A percentile compares a stretch with the other conserved stretches of the same genome.
Evolutionary conservation across 768 basidiomycete genomes (phyloP).

Genomic region (Kwoniella pini): DNA sequence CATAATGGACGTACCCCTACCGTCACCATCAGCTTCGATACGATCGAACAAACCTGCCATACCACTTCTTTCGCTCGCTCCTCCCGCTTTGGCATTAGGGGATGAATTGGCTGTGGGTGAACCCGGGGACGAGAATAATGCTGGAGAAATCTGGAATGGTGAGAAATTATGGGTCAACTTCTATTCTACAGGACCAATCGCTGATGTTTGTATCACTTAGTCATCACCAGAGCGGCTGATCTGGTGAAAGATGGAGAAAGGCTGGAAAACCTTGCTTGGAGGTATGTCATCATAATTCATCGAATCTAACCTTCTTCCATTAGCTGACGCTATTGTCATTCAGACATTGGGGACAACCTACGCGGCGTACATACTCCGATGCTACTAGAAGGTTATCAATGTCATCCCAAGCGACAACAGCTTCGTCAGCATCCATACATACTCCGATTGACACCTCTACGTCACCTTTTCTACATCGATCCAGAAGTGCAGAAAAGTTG

Average conservation of each 20-base stretch:
- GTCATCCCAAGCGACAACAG: constrained; percentile 23
- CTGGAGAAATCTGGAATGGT: constrained; percentile 48
- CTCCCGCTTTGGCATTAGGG: constrained; percentile 40
- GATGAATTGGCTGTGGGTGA: constrained; percentile 37
- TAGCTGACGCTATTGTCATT: no score
- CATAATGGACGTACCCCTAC: constrained; percentile 14
- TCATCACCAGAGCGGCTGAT: constrained; percentile 41
- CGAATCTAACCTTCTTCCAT: no score
- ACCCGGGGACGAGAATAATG: constrained; percentile 39
- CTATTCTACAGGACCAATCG: neutral
- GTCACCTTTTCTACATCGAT: constrained; percentile 11
- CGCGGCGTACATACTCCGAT: neutral
- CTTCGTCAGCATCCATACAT: constrained; percentile 25
- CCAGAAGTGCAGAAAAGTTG: constrained; percentile 21
- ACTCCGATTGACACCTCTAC: constrained; percentile 26
- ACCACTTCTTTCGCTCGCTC: constrained; percentile 41
- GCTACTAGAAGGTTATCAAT: constrained; percentile 19
- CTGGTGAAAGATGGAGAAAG: constrained; percentile 48
- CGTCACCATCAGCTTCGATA: constrained; percentile 21
- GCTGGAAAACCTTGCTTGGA: constrained; percentile 49
- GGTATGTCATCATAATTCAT: constrained; percentile 25
- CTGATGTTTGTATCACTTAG: constrained; percentile 16
- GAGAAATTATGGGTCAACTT: neutral
- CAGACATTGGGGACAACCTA: constrained; percentile 33
- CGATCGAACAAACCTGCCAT: constrained; percentile 20